Evolutionary conservation across 331 rosid genomes (phyloP).

Genomic region (Acacia pycnantha): DNA sequence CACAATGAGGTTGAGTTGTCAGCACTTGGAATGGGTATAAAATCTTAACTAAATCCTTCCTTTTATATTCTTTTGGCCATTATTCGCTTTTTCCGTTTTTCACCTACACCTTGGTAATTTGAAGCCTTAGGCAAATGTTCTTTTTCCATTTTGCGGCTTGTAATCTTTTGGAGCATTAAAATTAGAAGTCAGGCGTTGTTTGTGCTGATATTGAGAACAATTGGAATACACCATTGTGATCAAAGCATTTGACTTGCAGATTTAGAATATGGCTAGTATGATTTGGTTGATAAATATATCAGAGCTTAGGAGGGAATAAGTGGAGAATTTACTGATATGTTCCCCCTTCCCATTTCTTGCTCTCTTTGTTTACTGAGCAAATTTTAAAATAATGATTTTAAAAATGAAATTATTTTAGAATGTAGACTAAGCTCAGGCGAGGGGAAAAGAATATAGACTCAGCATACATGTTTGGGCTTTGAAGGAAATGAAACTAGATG

Average conservation of each 20-base stretch:
- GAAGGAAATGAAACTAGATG: not conserved
- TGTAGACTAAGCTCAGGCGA: not conserved
- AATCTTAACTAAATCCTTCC: slow-evolving; percentile 14
- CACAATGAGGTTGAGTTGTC: slow-evolving; percentile 94
- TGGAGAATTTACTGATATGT: not conserved
- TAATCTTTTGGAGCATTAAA: not conserved
- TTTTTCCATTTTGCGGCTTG: not conserved
- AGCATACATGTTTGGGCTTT: not conserved
- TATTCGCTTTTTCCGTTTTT: not conserved
- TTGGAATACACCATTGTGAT: not conserved
- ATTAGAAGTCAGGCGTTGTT: not conserved
- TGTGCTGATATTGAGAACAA: not conserved
- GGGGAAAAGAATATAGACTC: not conserved
- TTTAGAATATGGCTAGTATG: not conserved
- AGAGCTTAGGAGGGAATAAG: not conserved
- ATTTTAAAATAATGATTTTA: not conserved
- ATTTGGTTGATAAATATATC: not conserved
- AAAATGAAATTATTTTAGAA: not conserved
- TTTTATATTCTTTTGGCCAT: not conserved
- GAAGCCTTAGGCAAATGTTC: not conserved
- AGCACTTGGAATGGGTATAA: slow-evolving; percentile 94
- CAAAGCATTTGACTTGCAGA: not conserved
- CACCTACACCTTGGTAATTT: not conserved
- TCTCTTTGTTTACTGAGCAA: not conserved
- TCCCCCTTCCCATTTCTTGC: not conserved